Base-by-base conservation (phyloP, 495 filamentous ascomycete species). In the Penicillium lividum region DNA sequence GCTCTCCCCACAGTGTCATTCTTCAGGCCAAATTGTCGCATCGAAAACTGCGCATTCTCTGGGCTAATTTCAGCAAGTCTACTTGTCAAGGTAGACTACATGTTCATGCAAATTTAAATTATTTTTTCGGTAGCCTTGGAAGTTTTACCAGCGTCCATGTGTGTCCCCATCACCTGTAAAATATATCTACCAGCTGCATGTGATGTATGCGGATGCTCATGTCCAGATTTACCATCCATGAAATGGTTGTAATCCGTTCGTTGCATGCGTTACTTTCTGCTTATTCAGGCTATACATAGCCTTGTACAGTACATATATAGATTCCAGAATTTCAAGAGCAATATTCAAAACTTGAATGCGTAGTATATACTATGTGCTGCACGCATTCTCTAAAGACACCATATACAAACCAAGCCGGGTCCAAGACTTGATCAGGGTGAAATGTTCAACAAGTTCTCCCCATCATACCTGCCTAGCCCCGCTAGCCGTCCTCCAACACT, bases 331-430 rank as follows among this genome's bases (percentile, higher is more conserved):
- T 1, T 16, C 38, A 15, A 27, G 40, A 2, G 7, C 16, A 10
- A 34, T 40, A 22, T 11, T 25, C 7, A 27, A 46, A 47, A 40
- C 38, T 40, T 40, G 38, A 56, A 62, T 65, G 53, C 53, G 57
- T 55, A 54, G 49, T 57, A 53, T 62, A 29, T 47, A 58, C 48
- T 64, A 62, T 67, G 54, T 56, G 48, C 56, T 45, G 55, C 56
- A 52, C 59, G 51, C 58, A 63, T 64, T 56, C 34, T 59, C 45
- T n/a, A 43, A 56, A 56, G 60, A 66, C 60, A 62, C 62, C 60
- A 63, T 66, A 53, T 65, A 63, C 59, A 67, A 68, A 49, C 53
- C 61, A 45, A 66, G 66, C 53, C 56, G 53, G 46, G 53, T 62
- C 51, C 51, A 64, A 54, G 53, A 44, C 54, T 54, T 42, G 50